Evolutionary conservation across 2,329 filamentous ascomycete species (phyloP).

Genomic region (Scolecobasidium constrictum): DNA sequence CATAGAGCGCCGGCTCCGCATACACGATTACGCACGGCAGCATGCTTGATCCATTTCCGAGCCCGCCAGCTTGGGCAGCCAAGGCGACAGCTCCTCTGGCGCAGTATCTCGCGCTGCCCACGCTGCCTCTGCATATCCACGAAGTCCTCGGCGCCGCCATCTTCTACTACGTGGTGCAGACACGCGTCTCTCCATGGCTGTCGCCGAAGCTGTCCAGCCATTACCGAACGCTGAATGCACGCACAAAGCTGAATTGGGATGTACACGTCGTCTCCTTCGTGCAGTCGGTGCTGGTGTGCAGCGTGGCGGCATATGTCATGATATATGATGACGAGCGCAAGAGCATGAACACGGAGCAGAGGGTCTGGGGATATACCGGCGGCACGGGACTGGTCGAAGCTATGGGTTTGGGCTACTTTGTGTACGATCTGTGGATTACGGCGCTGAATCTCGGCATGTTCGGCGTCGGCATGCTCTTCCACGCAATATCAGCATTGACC

Average conservation of each 20-base stretch:
- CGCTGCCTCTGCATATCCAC: conserved; percentile 66
- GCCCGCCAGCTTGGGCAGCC: conserved; percentile 46
- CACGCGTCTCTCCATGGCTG: conserved; percentile 54
- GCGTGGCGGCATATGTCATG: conserved; percentile 64
- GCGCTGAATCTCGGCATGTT: conserved; percentile 59
- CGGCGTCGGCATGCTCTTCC: conserved; percentile 64
- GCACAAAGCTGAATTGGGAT: conserved; percentile 70
- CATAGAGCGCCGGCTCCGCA: too few relatives aligned
- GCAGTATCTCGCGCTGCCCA: conserved; percentile 48
- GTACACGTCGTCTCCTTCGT: conserved; percentile 76
- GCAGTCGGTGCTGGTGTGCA: conserved; percentile 63
- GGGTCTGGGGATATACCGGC: conserved; percentile 70
- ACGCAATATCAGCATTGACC: conserved; percentile 61
- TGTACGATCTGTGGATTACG: conserved; percentile 71
- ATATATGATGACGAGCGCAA: conserved; percentile 55
- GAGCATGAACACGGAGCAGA: conserved; percentile 54
- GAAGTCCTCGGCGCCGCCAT: conserved; percentile 57
- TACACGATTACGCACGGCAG: conserved; percentile 17
- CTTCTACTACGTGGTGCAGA: conserved; percentile 59
- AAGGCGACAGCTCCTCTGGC: conserved; percentile 52
- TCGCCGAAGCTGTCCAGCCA: conserved; percentile 50
- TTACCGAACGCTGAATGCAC: conserved; percentile 51
- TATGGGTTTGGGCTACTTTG: conserved; percentile 69
- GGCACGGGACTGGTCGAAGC: conserved; percentile 62
- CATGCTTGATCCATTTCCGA: conserved; percentile 66